phyloP scores from a whole-genome alignment of 2,329 filamentous ascomycete species.

The Bipolaris zeicola region DNA sequence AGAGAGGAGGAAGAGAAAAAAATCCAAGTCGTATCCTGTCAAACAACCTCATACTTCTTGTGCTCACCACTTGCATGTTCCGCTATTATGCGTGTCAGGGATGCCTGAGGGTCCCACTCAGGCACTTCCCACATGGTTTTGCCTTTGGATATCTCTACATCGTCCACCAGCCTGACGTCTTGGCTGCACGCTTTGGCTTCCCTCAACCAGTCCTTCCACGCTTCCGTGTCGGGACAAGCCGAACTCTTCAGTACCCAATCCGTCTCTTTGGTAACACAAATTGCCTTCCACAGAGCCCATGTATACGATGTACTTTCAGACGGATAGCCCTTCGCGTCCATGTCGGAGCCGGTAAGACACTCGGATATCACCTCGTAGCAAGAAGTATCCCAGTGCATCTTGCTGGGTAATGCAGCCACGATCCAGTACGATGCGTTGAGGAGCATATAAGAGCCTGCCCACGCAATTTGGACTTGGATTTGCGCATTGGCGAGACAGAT shows the following conservation, averaged over 20 bases:
- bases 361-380: constrained; percentile 51
- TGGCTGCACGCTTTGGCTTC: constrained; percentile 38
- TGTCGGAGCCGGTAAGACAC: constrained; percentile 42
- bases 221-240: constrained; percentile 50
- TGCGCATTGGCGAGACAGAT: constrained; percentile 58
- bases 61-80: constrained; percentile 25
- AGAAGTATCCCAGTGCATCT: constrained; percentile 56
- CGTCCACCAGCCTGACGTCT: constrained; percentile 20
- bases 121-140: constrained; percentile 42
- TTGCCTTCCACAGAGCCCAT: constrained; percentile 56
- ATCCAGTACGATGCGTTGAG: constrained; percentile 59
- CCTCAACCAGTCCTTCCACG: constrained; percentile 52
- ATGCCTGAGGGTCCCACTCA: constrained; percentile 40
- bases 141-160: constrained; percentile 12
- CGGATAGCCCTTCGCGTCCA: constrained; percentile 39
- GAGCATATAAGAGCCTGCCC: constrained; percentile 57
- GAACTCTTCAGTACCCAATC: constrained; percentile 52
- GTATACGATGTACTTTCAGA: constrained; percentile 51
- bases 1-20: background rate
- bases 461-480: constrained; percentile 55
- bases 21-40: background rate
- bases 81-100: constrained; percentile 26
- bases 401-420: constrained; percentile 55
- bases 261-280: constrained; percentile 52
- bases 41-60: constrained; percentile 28